phyloP scores from a whole-genome alignment of 768 basidiomycete species.

The Lactarius indigo region DNA sequence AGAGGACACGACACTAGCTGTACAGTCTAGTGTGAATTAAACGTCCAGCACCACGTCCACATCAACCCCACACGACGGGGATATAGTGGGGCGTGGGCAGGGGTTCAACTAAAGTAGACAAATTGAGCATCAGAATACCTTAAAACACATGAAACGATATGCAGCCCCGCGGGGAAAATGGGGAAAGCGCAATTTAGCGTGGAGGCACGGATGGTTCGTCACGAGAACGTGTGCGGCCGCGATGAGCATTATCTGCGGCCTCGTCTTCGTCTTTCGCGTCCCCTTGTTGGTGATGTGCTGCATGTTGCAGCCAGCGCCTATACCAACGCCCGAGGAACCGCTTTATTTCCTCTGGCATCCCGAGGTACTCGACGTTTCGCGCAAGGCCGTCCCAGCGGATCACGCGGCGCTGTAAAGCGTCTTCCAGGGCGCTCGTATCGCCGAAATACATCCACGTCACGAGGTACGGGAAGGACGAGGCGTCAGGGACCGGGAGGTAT shows the following conservation, averaged over 20 bases:
- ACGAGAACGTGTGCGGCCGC: conserved; percentile 15
- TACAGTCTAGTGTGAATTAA: conserved; percentile 10
- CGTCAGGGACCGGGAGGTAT: conserved; percentile 73
- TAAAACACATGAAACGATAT: neutral
- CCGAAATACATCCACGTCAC: conserved; percentile 86
- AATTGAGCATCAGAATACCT: neutral
- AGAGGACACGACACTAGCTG: neutral
- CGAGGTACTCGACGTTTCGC: conserved; percentile 86
- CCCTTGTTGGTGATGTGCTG: neutral
- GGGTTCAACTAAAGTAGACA: conserved; percentile 3
- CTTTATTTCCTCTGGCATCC: conserved; percentile 71
- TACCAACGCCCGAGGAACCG: conserved; percentile 76
- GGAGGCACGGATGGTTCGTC: conserved; percentile 10
- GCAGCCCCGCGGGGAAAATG: neutral
- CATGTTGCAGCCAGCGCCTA: conserved; percentile 49
- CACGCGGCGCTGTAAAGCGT: conserved; percentile 57
- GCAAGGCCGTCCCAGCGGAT: conserved; percentile 86
- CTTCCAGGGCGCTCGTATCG: conserved; percentile 57
- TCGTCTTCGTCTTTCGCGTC: conserved; percentile 10
- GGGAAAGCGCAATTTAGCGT: conserved; percentile 2
- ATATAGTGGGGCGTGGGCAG: neutral
- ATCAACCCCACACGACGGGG: neutral
- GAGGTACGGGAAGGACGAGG: conserved; percentile 65
- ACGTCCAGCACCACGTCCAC: neutral
- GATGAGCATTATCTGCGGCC: conserved; percentile 1